Base-by-base conservation (phyloP, 129 eudicot genomes). In the Chrysanthemum lavandulifolium region DNA sequence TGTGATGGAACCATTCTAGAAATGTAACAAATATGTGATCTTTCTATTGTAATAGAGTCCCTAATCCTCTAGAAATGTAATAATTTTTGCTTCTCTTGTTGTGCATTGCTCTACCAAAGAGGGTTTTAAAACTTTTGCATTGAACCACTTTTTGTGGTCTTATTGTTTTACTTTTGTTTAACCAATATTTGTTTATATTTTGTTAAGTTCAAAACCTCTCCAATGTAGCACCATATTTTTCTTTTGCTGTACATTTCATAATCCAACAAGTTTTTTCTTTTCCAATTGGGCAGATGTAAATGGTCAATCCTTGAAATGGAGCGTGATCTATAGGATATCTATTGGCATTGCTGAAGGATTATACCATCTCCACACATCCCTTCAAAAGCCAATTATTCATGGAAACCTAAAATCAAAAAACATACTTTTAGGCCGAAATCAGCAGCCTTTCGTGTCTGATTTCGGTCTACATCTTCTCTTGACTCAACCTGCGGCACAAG, bases 401-500 rank as follows among this genome's bases (percentile, higher is more conserved):
- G 68, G 68, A 64, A 64, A 64, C 33, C 50, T 64, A 12, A 64
- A 64, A 15, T 64, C 52, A 40, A 64, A 64, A 64, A 64, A 64
- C 51, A 64, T 64, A 36, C 52, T 64, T 64, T 64, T 64, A 9
- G 68, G 68, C 68, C 49, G 27, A 36, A 64, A 64, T 64, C 51
- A n/a, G 5, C 68, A 64, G 13, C 52, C 68, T 0, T n/a, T 64
- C n/a, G 68, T 64, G 5, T 64, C 68, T 1, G 68, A 64, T 64
- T 64, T 64, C 10, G 68, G 68, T n/a, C 13, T 64, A 40, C 68
- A 64, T 64, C 10, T 64, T 5, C 68, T 64, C 50, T 14, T 64
- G 14, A 64, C 40, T 36, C 23, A 48, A 64, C 9, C 68, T 13
- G 50, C 50, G 43, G 19, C 50, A 13, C 68, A 33, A 64, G 52